Conservation (phyloP, 495 filamentous ascomycete species). For the Talaromyces liani region DNA sequence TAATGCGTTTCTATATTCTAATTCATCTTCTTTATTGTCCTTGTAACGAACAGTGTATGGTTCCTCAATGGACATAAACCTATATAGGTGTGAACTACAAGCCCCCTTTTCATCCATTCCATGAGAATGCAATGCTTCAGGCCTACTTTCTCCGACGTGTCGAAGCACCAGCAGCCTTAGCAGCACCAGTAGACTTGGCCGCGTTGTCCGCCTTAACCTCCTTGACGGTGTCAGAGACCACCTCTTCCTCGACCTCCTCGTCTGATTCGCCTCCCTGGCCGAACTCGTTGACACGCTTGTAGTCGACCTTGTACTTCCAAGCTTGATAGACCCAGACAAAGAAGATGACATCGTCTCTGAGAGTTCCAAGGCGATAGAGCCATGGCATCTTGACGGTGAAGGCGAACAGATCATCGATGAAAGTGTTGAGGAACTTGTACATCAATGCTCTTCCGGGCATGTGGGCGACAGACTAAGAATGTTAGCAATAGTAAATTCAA, state of each 20-base stretch:
- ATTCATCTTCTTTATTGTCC: not conserved
- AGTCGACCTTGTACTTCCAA: slow-evolving; percentile 89
- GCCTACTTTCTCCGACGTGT: slow-evolving; percentile 39
- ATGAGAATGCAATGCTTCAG: not conserved
- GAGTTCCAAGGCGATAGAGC: slow-evolving; percentile 86
- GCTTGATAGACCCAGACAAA: slow-evolving; percentile 97
- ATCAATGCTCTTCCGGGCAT: slow-evolving; percentile 95
- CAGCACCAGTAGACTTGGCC: slow-evolving; percentile 14
- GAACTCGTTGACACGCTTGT: slow-evolving; percentile 91
- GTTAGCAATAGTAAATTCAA: slow-evolving; percentile 12
- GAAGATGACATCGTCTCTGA: slow-evolving; percentile 95
- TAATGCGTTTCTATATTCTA: not conserved
- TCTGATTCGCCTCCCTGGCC: slow-evolving; percentile 91
- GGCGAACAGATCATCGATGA: slow-evolving; percentile 84
- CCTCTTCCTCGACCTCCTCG: slow-evolving; percentile 50
- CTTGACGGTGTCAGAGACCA: slow-evolving; percentile 23
- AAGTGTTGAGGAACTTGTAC: slow-evolving; percentile 87
- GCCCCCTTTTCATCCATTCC: not conserved
- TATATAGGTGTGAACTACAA: not conserved
- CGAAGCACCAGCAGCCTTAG: slow-evolving; percentile 15
- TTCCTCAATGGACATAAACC: not conserved
- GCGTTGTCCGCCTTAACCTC: slow-evolving; percentile 28
- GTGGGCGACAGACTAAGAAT: slow-evolving; percentile 69
- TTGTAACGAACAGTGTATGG: not conserved
- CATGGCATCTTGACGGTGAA: slow-evolving; percentile 99